Evolutionary conservation across 2,329 filamentous ascomycete genomes (phyloP).

Genomic region (Emergomyces africanus): DNA sequence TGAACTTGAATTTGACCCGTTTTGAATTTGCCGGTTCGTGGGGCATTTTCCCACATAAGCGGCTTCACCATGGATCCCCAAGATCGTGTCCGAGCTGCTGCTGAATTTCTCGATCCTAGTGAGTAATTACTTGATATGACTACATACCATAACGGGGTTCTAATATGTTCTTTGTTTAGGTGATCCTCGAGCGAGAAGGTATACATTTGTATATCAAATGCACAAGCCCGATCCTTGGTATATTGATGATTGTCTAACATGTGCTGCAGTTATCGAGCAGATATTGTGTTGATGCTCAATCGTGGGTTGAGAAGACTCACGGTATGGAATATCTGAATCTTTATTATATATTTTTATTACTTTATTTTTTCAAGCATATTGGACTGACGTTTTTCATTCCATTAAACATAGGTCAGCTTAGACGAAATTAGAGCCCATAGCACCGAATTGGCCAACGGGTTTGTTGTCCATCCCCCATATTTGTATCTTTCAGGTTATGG

Average conservation of each 20-base stretch:
- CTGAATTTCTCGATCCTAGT: slow-evolving; percentile 92
- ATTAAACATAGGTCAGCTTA: slow-evolving; percentile 50
- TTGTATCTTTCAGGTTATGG: neutral
- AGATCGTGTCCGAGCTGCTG: slow-evolving; percentile 74
- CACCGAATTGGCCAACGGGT: slow-evolving; percentile 62
- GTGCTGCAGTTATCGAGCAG: slow-evolving; percentile 66
- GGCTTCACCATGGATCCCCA: slow-evolving; percentile 30
- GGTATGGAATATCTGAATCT: slow-evolving; percentile 23
- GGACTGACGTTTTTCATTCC: neutral
- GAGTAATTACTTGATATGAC: slow-evolving; percentile 26
- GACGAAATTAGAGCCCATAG: slow-evolving; percentile 88
- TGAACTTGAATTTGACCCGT: neutral
- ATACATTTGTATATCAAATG: slow-evolving; percentile 8
- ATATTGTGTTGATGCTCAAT: slow-evolving; percentile 67
- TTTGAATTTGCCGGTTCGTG: neutral
- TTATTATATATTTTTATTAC: no score
- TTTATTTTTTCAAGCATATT: neutral
- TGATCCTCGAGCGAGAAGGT: slow-evolving; percentile 46
- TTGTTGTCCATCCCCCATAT: slow-evolving; percentile 6
- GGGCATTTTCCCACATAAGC: neutral
- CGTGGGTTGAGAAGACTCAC: slow-evolving; percentile 46
- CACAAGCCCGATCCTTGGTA: no score
- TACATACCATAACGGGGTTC: slow-evolving; percentile 3
- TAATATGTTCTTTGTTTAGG: slow-evolving; percentile 24
- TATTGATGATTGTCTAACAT: slow-evolving; percentile 31